Evolutionary conservation across 2,329 filamentous ascomycete species (phyloP), one percentile per base, ranked within the genome.

Genomic region (Plectosphaerella plurivora): DNA sequence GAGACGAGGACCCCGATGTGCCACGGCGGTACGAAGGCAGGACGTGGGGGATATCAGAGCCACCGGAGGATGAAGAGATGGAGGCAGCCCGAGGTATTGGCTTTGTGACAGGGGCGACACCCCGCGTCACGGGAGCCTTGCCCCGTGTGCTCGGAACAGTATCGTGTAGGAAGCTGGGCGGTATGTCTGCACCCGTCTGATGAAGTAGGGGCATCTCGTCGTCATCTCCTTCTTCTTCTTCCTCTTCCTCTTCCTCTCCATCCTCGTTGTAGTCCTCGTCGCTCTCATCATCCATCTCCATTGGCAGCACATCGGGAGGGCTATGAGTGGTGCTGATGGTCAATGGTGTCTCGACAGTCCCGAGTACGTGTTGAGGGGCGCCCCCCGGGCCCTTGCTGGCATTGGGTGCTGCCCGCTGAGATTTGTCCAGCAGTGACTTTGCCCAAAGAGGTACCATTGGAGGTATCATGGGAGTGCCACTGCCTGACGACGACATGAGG

Each of bases 231-330:
- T 35, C 25, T 20, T 52, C 52, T 9, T 49, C 39, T 6, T 52
- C 55, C 4, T 50, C 45, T 14, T 55, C 52, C 9, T 49, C 39
- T 6, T 52, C 55, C 4, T 50, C 45, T 14, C 55, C 55, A 12
- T 61, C 56, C 14, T 61, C 55, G 33, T 61, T 48, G 33, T 60
- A 60, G 10, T 51, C 59, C 22, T 50, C 41, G 28, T 49, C 24
- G 33, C 12, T 33, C 14, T 39, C 46, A 10, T 47, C 49, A 2
- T 53, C 57, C 37, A 16, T 20, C 15, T 41, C 37, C 37, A 20
- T n/a, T 12, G 15, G 37, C 6, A n/a, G 15, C 11, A 41, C 15
- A 11, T 41, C 18, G 7, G 37, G 15, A 3, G 18, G 37, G 14
- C 15, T 41, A 12, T 41, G 9, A 41, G 37, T 41, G 37, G 37